Conservation (phyloP, 2,329 filamentous ascomycete genomes). For the Xylariaceae sp. region DNA sequence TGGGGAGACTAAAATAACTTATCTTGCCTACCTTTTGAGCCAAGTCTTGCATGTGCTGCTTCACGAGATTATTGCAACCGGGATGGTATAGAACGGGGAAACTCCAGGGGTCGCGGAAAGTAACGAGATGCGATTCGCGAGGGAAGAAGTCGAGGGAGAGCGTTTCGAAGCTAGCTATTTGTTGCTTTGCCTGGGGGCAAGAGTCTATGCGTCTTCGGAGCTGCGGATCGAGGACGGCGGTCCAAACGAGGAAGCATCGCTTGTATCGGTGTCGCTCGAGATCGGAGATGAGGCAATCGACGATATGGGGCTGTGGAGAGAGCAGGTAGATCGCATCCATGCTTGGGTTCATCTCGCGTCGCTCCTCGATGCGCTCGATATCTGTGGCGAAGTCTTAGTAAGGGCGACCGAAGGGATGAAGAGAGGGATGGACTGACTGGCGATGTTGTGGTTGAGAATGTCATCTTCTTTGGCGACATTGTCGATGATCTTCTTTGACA, state of each 20-base stretch:
- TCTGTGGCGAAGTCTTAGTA: conserved; percentile 48
- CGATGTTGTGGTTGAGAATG: conserved; percentile 93
- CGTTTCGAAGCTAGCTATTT: conserved; percentile 75
- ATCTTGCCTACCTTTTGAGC: conserved; percentile 68
- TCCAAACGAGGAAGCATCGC: conserved; percentile 80
- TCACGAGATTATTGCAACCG: conserved; percentile 76
- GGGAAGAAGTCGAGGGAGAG: conserved; percentile 86
- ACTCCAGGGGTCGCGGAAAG: conserved; percentile 91
- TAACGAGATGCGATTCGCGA: conserved; percentile 83
- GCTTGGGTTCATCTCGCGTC: conserved; percentile 72
- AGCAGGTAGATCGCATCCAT: conserved; percentile 96
- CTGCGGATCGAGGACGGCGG: conserved; percentile 62
- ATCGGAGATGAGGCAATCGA: conserved; percentile 91
- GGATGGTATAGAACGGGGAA: conserved; percentile 92
- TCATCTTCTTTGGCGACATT: conserved; percentile 93
- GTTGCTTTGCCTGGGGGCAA: conserved; percentile 61
- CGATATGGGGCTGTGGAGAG: conserved; percentile 77
- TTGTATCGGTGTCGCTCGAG: conserved; percentile 80
- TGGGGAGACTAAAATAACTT: neutral
- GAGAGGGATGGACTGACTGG: conserved; percentile 56
- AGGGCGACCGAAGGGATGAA: conserved; percentile 18
- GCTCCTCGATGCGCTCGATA: conserved; percentile 89
- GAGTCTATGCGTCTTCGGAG: conserved; percentile 70
- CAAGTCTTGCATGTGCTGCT: conserved; percentile 74
- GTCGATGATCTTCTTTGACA: conserved; percentile 78